Base-by-base conservation (phyloP, 2,329 filamentous ascomycete genomes). In the Fusarium burgessii region DNA sequence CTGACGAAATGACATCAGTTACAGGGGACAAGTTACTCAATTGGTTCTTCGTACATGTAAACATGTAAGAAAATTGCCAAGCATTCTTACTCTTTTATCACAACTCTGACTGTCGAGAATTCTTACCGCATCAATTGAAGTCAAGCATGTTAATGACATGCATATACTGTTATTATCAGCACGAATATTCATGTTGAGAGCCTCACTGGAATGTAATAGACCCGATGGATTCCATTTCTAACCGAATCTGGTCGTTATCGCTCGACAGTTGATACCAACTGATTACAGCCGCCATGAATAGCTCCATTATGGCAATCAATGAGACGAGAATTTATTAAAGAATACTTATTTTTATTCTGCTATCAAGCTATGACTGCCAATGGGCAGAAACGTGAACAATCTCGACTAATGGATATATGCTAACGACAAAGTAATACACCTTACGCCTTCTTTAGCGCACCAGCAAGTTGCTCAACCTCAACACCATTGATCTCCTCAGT, bases 1-100 rank as follows among this genome's bases (percentile, higher is more conserved):
- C 58, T 61, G 35, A 61, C 42, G 41, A 18, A 18, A 59, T 62
- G 58, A 62, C 58, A 47, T 62, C 42, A 36, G 18, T 58, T 20
- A 33, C 55, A n/a, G 3, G 55, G 4, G 23, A 33, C 25, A 6
- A 17, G 15, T 4, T 17, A 13, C n/a, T 23, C 33, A 18, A 35
- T 25, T 46, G 13, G 12, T 6, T 46, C 29, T 18, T 15, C 27
- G 6, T 1, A 13, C 7, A 23, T 33, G 17, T 33, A 11, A 46
- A 13, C 7, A 23, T 33, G 17, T 33, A 11, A 46, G 51, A 25
- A 45, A 46, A 6, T n/a, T 4, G 51, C 51, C 51, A 45, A 55
- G 38, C 38, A 15, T 25, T 25, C 12, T 25, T 15, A 33, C 6
- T 3, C 15, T n/a, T 11, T 20, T 4, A 41, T 41, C 7, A 9